phyloP scores from a whole-genome alignment of 257 asterid genomes.

The Petrea volubilis region DNA sequence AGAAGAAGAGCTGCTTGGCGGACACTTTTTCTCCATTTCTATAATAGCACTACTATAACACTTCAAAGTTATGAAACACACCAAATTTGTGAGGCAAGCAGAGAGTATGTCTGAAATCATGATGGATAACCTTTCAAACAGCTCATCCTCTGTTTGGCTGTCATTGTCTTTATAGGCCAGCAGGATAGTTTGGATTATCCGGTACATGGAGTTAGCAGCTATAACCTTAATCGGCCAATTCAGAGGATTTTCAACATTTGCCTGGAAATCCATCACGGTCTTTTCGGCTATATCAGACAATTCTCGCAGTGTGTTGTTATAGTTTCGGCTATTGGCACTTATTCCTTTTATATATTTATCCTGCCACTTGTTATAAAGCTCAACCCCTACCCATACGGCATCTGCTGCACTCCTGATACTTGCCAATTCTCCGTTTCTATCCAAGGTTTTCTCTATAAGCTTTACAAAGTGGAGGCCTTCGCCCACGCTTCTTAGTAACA shows the following conservation, averaged over 20 bases:
- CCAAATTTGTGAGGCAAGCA: too few species aligned
- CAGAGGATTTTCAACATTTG: neutral
- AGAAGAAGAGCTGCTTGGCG: constrained; percentile 4
- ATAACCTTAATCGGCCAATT: constrained; percentile 14
- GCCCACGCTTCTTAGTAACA: neutral
- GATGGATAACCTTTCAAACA: neutral
- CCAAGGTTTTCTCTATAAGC: too few species aligned
- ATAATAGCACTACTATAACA: constrained; percentile 7
- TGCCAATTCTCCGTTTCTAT: too few species aligned
- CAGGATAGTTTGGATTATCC: constrained; percentile 1
- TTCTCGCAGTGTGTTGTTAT: neutral
- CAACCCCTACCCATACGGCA: neutral
- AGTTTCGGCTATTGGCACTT: neutral
- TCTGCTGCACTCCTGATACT: too few species aligned
- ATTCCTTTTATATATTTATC: neutral
- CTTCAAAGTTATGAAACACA: constrained; percentile 7
- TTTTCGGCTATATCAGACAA: neutral
- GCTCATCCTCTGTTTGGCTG: neutral
- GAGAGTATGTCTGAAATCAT: constrained; percentile 14
- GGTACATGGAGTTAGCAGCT: constrained; percentile 24
- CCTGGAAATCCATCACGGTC: neutral
- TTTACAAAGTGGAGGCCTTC: neutral
- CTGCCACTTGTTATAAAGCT: neutral
- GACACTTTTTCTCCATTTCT: constrained; percentile 12
- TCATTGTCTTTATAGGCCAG: neutral